These are phyloP conservation scores for Cichorium intybus DNA, from an alignment of 140 eudicot species.

Conservation along the genomic window DNA sequence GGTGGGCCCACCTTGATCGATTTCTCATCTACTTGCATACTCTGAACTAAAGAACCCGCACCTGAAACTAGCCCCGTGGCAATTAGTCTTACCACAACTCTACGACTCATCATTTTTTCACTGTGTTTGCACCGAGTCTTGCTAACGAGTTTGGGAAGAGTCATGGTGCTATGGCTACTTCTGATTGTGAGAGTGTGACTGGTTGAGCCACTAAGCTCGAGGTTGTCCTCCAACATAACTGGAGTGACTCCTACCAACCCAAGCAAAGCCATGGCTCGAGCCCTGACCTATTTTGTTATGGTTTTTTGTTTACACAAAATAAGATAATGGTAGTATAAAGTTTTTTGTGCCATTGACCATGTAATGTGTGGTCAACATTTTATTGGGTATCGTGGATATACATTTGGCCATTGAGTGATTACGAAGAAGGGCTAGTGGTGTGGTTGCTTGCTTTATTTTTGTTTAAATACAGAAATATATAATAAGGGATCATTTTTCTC, in stretches of 20 bases:
- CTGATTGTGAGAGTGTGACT: not conserved
- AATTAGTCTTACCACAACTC: slow-evolving; percentile 32
- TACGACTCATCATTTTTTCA: slow-evolving; percentile 20
- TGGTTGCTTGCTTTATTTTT: not conserved
- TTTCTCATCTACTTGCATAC: slow-evolving; percentile 17
- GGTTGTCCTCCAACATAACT: not conserved
- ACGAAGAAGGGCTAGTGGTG: not conserved
- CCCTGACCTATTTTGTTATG: not conserved
- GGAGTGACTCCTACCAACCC: slow-evolving; percentile 11
- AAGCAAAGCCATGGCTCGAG: slow-evolving; percentile 9
- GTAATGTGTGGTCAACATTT: slow-evolving; percentile 18
- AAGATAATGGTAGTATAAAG: not conserved
- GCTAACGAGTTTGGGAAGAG: not conserved
- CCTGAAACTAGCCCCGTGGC: slow-evolving; percentile 25
- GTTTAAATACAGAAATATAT: no score
- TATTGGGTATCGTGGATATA: slow-evolving; percentile 16
- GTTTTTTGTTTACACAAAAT: not conserved
- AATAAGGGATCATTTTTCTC: no score
- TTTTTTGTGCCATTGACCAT: not conserved
- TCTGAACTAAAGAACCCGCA: slow-evolving; percentile 18
- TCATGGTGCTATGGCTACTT: not conserved
- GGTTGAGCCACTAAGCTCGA: not conserved
- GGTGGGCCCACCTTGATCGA: slow-evolving; percentile 18
- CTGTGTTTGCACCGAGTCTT: slow-evolving; percentile 15
- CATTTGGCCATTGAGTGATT: not conserved